Evolutionary conservation across 257 asterid species (phyloP), one percentile per base, ranked within the genome.

Genomic region (Solanum gandarillasii): DNA sequence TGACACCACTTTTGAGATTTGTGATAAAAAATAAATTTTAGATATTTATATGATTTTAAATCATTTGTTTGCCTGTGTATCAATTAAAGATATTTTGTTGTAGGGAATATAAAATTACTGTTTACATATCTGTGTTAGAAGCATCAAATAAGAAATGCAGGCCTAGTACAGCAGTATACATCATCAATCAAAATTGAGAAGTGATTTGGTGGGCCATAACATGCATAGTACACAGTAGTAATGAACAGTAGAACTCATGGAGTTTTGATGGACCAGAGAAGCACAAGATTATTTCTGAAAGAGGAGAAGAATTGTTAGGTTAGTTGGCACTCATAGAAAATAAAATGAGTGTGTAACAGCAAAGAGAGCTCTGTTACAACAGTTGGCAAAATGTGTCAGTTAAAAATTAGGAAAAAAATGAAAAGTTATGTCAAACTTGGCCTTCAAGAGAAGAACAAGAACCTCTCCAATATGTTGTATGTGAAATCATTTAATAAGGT

Each of bases 331-430:
- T 86, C 90, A 87, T 86, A 75, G 55, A 90, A 88, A 93, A 91
- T 62, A 65, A 70, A 13, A 88, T 93, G 95, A 94, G 96, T 94
- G 97, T 94, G 95, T 85, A 95, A 94, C 94, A 95, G 98, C 98
- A 91, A 93, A 93, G 94, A 92, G 85, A 91, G 92, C 90, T 90
- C 90, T 91, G 91, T 90, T 74, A 90, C 91, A 86, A 92, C 83
- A 92, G 96, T 92, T 95, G 98, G 97, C 96, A 93, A 94, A 78
- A 89, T 93, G 96, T 94, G 98, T 94, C 98, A 95, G 98, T 90
- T n/a, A 91, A 89, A 91, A 88, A 86, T 83, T 60, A 46, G 41
- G 25, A 35, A 74, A 41, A 52, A 72, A 31, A 12, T 0, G 86
- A 16, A 87, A 29, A 46, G 29, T 21, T 38, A 72, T 88, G 86